These are phyloP conservation scores for Trichophyton verrucosum DNA, from an alignment of 2,329 filamentous ascomycete genomes.

Conservation along the genomic window DNA sequence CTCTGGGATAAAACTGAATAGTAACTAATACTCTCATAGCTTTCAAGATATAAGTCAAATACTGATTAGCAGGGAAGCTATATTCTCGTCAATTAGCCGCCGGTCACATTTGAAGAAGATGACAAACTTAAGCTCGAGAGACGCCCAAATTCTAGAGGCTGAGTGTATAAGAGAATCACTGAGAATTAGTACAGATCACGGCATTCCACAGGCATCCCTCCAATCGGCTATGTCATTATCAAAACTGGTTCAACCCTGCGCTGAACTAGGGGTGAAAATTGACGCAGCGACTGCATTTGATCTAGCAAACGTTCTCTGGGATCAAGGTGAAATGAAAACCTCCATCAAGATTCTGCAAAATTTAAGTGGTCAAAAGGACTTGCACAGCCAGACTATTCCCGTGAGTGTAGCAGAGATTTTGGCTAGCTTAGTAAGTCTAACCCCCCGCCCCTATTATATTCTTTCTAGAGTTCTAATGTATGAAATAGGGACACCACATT, in stretches of 20 bases:
- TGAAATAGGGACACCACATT: conserved; percentile 58
- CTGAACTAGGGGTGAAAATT: conserved; percentile 58
- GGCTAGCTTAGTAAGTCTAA: conserved; percentile 56
- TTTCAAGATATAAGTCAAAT: conserved; percentile 60
- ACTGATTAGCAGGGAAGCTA: conserved; percentile 68
- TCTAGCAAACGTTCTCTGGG: conserved; percentile 82
- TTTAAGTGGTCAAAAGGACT: conserved; percentile 49
- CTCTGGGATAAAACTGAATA: not conserved
- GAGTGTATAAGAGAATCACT: conserved; percentile 66
- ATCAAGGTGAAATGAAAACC: conserved; percentile 75
- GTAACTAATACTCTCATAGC: conserved; percentile 17
- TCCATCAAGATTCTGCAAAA: conserved; percentile 81
- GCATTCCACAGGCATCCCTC: conserved; percentile 72
- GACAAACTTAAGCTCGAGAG: conserved; percentile 48
- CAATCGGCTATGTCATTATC: conserved; percentile 75
- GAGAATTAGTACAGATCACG: conserved; percentile 63
- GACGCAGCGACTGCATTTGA: conserved; percentile 69
- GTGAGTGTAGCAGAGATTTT: conserved; percentile 68
- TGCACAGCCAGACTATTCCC: conserved; percentile 56
- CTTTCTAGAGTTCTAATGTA: not conserved
- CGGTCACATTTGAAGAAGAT: conserved; percentile 51
- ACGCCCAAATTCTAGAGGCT: conserved; percentile 60
- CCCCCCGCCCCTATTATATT: not conserved
- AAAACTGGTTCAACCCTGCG: conserved; percentile 58
- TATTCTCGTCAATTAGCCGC: conserved; percentile 66